phyloP scores from a whole-genome alignment of 75 land plant species.

The Pinus tabuliformis region DNA sequence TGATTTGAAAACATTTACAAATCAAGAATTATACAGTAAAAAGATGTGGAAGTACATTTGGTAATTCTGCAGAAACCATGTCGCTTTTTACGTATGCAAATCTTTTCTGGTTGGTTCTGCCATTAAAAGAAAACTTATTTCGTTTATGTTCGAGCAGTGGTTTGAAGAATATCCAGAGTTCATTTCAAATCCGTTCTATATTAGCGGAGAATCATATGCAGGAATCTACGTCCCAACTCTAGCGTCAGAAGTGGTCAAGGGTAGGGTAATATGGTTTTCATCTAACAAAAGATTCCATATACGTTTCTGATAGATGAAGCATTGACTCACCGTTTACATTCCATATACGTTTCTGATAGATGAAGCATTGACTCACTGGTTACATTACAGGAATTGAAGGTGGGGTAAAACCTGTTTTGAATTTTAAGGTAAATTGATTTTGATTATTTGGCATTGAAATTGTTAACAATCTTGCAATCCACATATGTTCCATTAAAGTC shows the following conservation, averaged over 20 bases:
- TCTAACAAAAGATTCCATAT: background rate
- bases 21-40: background rate
- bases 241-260: constrained; percentile 59
- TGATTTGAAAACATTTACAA: background rate
- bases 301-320: background rate
- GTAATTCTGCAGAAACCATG: background rate
- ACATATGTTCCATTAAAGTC: background rate
- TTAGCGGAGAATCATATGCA: constrained; percentile 91
- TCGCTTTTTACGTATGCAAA: background rate
- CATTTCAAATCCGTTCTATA: constrained; percentile 64
- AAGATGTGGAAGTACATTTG: background rate
- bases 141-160: constrained; percentile 58
- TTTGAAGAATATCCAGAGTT: constrained; percentile 77
- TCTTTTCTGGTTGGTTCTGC: background rate
- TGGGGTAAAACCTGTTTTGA: constrained; percentile 61
- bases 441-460: no score
- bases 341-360: background rate
- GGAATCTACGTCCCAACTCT: constrained; percentile 94
- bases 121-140: background rate
- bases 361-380: background rate
- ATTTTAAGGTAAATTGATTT: constrained; percentile 64
- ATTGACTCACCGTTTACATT: background rate
- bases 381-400: constrained; percentile 58
- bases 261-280: constrained; percentile 23
- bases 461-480: background rate